Base-by-base conservation (phyloP, 2,329 filamentous ascomycete genomes). In the Talaromyces amestolkiae region DNA sequence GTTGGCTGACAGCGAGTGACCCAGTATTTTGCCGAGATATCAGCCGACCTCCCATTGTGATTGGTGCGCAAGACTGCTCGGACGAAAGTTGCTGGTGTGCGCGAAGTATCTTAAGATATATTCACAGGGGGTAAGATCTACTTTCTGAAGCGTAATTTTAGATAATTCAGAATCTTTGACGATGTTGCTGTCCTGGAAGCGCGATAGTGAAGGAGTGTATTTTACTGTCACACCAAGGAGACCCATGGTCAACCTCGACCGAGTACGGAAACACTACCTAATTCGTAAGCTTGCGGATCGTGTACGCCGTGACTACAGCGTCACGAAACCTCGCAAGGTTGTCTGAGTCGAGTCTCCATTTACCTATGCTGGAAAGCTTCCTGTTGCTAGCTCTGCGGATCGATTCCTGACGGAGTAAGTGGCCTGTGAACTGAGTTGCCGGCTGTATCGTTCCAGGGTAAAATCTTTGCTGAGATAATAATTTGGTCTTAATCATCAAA, bases 21-120 rank as follows among this genome's bases (percentile, higher is more conserved):
- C 49, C 49, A n/a, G 24, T 53, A 33, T 31, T 53, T 53, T 53
- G 24, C 49, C 49, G 49, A 53, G 49, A 31, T 53, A 53, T 31
- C 49, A 53, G 49, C 49, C 49, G 27, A 53, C 15, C 17, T 33
- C 49, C 24, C 8, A n/a, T 10, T 31, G 49, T 53, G 49, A 31
- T 53, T 53, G 49, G 27, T 33, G 49, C 24, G 24, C 49, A 51
- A n/a, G 13, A 51, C 24, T 31, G 24, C 15, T 24, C 31, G 15
- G n/a, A 51, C 15, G 45, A 49, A 5, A 24, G 45, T 24, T 11
- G 19, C 11, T 49, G 22, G 45, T 24, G 9, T 19, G 43, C 2
- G 45, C 45, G 11, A 49, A 49, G 5, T 49, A 27, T 49, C 13
- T 7, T 22, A 22, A 27, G 22, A 27, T 49, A 27, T 9, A 10